Conservation (phyloP, 129 eudicot genomes). For the Ambrosia artemisiifolia region DNA sequence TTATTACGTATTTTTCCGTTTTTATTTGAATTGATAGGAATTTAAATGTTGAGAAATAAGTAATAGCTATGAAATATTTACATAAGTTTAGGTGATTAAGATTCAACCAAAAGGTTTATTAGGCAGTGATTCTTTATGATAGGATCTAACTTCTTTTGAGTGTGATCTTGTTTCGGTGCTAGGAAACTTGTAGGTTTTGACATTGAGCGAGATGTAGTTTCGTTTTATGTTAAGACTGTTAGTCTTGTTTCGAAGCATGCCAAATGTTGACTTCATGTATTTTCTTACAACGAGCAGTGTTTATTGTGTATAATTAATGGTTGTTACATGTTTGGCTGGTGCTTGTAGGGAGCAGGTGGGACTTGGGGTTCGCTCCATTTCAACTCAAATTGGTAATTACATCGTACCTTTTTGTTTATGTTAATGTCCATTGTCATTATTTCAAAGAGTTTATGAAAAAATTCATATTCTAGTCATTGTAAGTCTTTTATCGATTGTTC, state of each 20-base stretch:
- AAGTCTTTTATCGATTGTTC: constrained; percentile 9
- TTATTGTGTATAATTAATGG: not conserved
- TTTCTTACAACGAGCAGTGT: not conserved
- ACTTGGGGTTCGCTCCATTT: constrained; percentile 75
- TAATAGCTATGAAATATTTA: not conserved
- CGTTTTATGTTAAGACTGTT: no score
- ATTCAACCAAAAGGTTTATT: not conserved
- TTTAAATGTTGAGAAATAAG: not conserved
- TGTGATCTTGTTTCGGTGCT: not conserved
- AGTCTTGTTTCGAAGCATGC: no score
- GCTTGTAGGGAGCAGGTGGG: constrained; percentile 63
- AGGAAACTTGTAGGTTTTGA: not conserved
- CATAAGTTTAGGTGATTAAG: not conserved
- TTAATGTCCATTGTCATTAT: not conserved
- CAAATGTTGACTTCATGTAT: not conserved
- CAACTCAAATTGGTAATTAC: constrained; percentile 89
- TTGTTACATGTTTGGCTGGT: constrained; percentile 13
- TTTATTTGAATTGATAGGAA: not conserved
- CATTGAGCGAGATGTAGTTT: no score
- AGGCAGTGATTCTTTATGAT: not conserved
- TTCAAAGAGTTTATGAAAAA: not conserved
- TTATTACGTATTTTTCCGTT: not conserved
- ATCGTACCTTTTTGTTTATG: not conserved
- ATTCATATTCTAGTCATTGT: not conserved
- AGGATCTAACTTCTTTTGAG: not conserved